Percentiles rank a stretch among this genome's conserved stretches.
Evolutionary conservation across 2,329 filamentous ascomycete species (phyloP).

Genomic region (Trichoderma gracile): DNA sequence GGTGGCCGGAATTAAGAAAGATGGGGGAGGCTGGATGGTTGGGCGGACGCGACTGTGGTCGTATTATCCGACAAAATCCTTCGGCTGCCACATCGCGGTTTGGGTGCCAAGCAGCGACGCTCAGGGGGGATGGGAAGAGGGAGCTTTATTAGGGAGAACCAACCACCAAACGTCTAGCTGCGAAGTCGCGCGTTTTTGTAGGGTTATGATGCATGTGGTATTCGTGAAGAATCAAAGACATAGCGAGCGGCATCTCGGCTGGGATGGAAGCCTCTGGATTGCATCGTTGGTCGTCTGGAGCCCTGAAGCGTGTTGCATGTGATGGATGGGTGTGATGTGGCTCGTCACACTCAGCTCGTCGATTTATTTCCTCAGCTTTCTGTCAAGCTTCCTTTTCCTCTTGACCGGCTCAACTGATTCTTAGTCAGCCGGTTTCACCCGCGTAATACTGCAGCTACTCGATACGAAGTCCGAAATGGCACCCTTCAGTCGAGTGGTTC

Average conservation of each 20-base stretch:
- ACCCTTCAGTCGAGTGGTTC: background rate
- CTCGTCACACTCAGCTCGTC: background rate
- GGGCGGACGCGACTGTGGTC: background rate
- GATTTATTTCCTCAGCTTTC: too few relatives aligned
- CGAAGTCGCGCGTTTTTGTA: background rate
- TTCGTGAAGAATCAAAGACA: background rate
- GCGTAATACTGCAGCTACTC: background rate
- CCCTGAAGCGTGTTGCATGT: too few relatives aligned
- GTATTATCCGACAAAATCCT: constrained; percentile 13
- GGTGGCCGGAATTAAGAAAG: constrained; percentile 10
- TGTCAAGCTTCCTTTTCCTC: background rate
- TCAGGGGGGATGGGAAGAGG: constrained; percentile 5
- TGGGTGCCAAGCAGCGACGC: constrained; percentile 9
- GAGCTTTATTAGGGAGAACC: background rate
- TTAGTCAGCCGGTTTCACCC: constrained; percentile 18
- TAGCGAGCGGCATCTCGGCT: background rate
- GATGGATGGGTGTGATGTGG: too few relatives aligned
- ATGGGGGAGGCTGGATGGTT: background rate
- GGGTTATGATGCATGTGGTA: too few relatives aligned
- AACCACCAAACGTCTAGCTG: background rate
- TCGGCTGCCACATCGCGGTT: background rate
- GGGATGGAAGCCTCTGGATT: background rate
- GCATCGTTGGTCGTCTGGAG: too few relatives aligned
- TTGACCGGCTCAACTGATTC: background rate
- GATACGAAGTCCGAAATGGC: background rate